Base-by-base conservation (phyloP, 2,329 filamentous ascomycete genomes). In the Cladophialophora chaetospira region DNA sequence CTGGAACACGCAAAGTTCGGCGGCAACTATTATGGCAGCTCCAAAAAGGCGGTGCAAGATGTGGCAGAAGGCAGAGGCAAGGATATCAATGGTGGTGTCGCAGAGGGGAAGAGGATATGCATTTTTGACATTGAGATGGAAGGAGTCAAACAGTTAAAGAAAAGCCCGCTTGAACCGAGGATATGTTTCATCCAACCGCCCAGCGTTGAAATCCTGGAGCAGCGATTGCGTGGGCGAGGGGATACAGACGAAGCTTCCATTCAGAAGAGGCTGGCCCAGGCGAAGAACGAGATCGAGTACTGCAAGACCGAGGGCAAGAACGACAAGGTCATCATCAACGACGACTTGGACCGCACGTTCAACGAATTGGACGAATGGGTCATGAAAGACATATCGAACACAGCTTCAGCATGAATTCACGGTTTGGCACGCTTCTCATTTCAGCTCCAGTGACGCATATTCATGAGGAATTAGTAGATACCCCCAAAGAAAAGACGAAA, bases 111-210 rank as follows among this genome's bases (percentile, higher is more conserved):
- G 47, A 82, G 81, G 68, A 84, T 91, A 38, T 93, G 92, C 60
- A 85, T 97, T 45, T 77, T 97, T 65, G 93, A 97, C 72, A 97
- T 97, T 70, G 93, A 97, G 80, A 96, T 97, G 90, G 91, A 85
- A 82, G 92, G 92, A 59, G 91, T 97, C 57, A 96, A 96, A 78
- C 92, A 97, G 75, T 89, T 97, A 68, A 91, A 91, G 73, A 82
- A 82, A 61, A 88, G 87, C 47, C 80, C 80, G 65, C 82, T 92
- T 61, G 81, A 86, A 55, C 89, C 91, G 5, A 85, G 89, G 53
- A 96, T 90, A 75, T 75, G 96, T 64, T 96, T 96, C 74, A 82
- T 97, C 60, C 84, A 88, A 31, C 92, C 92, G 10, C 93, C 92
- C 0, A 88, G 83, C 3, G 75, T 88, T 64, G 84, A 88, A 67